Evolutionary conservation across 768 basidiomycete genomes (phyloP), one percentile per base, ranked within the genome.

Genomic region (Lactarius hatsudake): DNA sequence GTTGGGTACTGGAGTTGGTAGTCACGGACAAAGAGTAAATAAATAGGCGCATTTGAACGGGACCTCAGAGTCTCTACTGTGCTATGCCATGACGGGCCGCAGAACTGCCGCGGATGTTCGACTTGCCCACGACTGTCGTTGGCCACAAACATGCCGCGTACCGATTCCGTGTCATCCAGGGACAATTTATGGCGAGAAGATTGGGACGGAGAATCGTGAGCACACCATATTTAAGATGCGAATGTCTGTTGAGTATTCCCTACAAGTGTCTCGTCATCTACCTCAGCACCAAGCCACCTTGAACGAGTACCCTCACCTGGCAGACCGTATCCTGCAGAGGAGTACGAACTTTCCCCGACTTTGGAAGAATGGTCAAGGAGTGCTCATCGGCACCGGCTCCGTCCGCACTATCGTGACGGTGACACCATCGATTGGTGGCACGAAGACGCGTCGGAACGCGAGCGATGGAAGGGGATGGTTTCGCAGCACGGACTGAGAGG

Each of bases 361-460:
- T 26, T 66, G 12, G 70, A 59, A 17, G 61, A 66, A 32, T 72
- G 71, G 71, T 58, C 71, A 10, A 64, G 61, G 59, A 71, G 60
- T 20, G 59, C 66, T 13, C 66, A 66, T 64, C 57, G 63, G 10
- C 70, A 69, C 42, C 64, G 70, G 36, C 56, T 65, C 51, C 66
- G 58, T 40, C 70, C 64, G 9, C 40, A 55, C 26, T 88, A 89
- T 72, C 74, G 79, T 64, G 87, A 89, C 57, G 86, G 87, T 38
- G 81, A 80, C 71, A 84, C 85, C 1, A 88, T 89, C 64, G 86
- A 90, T 77, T 89, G 87, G 87, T 79, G 86, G 61, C 84, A 83
- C 56, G 87, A 89, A 77, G 86, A 88, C 68, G 81, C 83, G 18
- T 77, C 81, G 2, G 87, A 89, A 75, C 84, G 87, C 59, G 82